phyloP scores from a whole-genome alignment of 164 flowering plant species.

The Aristolochia californica region DNA sequence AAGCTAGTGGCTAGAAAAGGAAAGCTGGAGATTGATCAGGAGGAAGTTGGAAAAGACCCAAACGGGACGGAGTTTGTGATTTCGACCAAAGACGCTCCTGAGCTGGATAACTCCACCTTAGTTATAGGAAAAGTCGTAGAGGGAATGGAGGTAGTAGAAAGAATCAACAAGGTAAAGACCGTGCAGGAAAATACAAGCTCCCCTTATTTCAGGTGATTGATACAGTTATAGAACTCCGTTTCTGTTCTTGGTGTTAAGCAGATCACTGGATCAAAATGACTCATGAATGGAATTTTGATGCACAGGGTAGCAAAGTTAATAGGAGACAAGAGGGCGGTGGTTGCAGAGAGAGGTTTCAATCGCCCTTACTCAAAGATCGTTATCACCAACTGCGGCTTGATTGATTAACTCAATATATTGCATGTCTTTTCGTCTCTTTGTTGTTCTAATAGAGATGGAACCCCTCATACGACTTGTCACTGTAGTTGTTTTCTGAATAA shows the following conservation, averaged over 20 bases:
- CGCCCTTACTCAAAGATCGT: constrained; percentile 82
- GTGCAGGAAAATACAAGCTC: constrained; percentile 78
- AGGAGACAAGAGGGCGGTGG: constrained; percentile 90
- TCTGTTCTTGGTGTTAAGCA: background rate
- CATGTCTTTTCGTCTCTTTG: constrained; percentile 6
- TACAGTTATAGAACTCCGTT: background rate
- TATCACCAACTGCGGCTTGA: constrained; percentile 68
- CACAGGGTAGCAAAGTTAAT: constrained; percentile 85
- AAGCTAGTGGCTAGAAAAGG: constrained; percentile 79
- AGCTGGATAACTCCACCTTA: constrained; percentile 57
- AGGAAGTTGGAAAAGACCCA: constrained; percentile 58
- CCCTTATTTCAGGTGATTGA: constrained; percentile 77
- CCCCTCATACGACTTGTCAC: too few species aligned
- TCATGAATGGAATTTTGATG: background rate
- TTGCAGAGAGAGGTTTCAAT: constrained; percentile 93
- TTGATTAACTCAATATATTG: constrained; percentile 25
- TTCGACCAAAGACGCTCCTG: constrained; percentile 53
- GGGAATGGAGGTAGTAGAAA: constrained; percentile 76
- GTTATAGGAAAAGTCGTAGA: constrained; percentile 69
- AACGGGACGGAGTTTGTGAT: constrained; percentile 92
- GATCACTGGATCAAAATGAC: too few species aligned
- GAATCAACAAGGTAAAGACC: constrained; percentile 66
- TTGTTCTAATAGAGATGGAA: too few species aligned
- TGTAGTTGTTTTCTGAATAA: too few species aligned
- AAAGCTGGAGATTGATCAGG: constrained; percentile 74